Conservation (phyloP, 805 yeast species). For the Candida sphagnicola region DNA sequence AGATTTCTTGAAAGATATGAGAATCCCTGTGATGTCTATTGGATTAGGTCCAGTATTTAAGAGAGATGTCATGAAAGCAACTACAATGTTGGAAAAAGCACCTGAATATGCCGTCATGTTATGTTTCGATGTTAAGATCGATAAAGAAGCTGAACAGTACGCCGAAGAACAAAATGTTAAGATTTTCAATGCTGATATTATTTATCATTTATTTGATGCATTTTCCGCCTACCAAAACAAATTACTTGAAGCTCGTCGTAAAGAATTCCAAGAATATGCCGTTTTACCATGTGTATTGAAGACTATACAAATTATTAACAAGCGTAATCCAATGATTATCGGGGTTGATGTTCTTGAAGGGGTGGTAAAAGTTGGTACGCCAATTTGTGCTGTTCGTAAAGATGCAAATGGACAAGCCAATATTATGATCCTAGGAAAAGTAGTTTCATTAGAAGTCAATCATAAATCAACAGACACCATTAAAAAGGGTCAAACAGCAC, state of each 20-base stretch:
- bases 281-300: constrained; percentile 93
- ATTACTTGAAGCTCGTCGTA: constrained; percentile 84
- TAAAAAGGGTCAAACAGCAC: constrained; percentile 92
- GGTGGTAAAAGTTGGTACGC: constrained; percentile 84
- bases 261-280: constrained; percentile 83
- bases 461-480: constrained; percentile 78
- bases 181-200: constrained; percentile 93
- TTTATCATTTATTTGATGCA: constrained; percentile 93
- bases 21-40: constrained; percentile 98
- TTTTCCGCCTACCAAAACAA: constrained; percentile 90
- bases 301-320: constrained; percentile 94
- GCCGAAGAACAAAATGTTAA: constrained; percentile 91
- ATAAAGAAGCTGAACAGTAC: constrained; percentile 97
- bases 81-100: constrained; percentile 95
- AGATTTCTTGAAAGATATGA: constrained; percentile 96
- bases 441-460: constrained; percentile 90
- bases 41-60: constrained; percentile 97
- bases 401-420: constrained; percentile 75
- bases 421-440: constrained; percentile 78
- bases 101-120: constrained; percentile 96
- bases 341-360: constrained; percentile 98
- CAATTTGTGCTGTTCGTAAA: constrained; percentile 86
- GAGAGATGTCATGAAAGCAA: constrained; percentile 97
- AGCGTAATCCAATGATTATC: constrained; percentile 98
- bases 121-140: constrained; percentile 96